These are phyloP conservation scores for Flaveria robusta DNA, from an alignment of 129 eudicot genomes.

Conservation along the genomic window DNA sequence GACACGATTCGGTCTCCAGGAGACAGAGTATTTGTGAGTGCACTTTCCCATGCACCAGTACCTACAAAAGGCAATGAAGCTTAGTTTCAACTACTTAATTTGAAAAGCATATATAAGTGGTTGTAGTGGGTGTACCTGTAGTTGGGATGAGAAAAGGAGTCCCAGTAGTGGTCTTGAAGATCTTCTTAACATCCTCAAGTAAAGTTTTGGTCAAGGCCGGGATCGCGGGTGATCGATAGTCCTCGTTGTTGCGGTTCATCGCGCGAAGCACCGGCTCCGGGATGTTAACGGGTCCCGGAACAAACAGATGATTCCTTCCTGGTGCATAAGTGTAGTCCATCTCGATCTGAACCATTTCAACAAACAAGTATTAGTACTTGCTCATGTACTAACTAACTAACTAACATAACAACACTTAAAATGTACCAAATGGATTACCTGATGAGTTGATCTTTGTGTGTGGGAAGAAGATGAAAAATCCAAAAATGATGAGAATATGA, in stretches of 20 bases:
- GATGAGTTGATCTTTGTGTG: slow-evolving; percentile 25
- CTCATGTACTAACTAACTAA: neutral
- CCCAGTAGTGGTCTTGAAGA: slow-evolving; percentile 92
- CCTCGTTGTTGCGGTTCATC: slow-evolving; percentile 98
- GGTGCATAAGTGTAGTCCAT: slow-evolving; percentile 91
- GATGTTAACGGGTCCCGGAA: slow-evolving; percentile 98
- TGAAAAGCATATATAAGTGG: too few species aligned
- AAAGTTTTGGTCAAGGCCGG: slow-evolving; percentile 80
- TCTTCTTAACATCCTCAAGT: slow-evolving; percentile 94
- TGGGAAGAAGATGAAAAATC: slow-evolving; percentile 39
- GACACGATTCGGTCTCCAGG: slow-evolving; percentile 95
- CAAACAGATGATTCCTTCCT: slow-evolving; percentile 97
- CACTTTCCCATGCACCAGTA: slow-evolving; percentile 99
- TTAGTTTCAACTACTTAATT: too few species aligned
- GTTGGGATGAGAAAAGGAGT: slow-evolving; percentile 93
- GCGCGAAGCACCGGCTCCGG: slow-evolving; percentile 97
- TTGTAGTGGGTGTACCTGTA: slow-evolving; percentile 53
- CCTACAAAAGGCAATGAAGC: slow-evolving; percentile 39
- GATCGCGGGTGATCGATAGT: slow-evolving; percentile 94
- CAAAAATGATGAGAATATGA: slow-evolving; percentile 33
- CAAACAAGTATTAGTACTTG: too few species aligned
- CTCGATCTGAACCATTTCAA: slow-evolving; percentile 13
- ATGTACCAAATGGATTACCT: slow-evolving; percentile 26
- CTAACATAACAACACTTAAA: too few species aligned
- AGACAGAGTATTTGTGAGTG: slow-evolving; percentile 89